A percentile compares a stretch with the other conserved stretches of the same genome.
Conservation (phyloP, 805 yeast species). For the Saturnispora hagleri region DNA sequence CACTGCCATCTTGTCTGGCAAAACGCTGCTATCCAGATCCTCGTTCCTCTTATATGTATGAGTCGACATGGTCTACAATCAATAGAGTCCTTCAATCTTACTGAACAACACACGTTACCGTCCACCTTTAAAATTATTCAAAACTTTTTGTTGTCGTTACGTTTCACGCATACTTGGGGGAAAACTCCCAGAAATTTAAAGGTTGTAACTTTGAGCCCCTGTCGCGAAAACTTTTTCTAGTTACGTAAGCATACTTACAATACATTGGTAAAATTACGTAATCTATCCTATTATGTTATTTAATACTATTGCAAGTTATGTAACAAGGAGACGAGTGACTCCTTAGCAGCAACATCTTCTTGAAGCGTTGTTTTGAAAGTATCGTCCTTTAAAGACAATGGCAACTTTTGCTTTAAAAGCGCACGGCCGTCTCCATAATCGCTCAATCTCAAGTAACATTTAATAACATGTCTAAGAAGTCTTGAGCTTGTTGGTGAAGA, state of each 20-base stretch:
- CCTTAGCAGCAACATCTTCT: slow-evolving; percentile 82
- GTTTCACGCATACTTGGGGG: background rate
- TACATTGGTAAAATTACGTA: background rate
- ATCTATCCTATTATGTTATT: background rate
- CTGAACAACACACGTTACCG: background rate
- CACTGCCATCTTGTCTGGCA: slow-evolving; percentile 94
- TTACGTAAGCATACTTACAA: background rate
- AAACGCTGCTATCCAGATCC: slow-evolving; percentile 53
- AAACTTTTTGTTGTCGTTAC: background rate
- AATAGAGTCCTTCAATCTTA: background rate
- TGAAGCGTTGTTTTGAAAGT: slow-evolving; percentile 70
- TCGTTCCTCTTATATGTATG: slow-evolving; percentile 77
- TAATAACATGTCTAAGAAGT: slow-evolving; percentile 81
- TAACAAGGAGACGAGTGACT: slow-evolving; percentile 77
- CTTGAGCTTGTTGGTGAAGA: slow-evolving; percentile 65
- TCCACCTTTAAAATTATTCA: background rate
- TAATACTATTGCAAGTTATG: slow-evolving; percentile 34
- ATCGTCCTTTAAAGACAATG: slow-evolving; percentile 80
- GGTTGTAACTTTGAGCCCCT: background rate
- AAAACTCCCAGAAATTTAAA: background rate
- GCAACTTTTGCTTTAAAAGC: slow-evolving; percentile 72
- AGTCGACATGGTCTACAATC: slow-evolving; percentile 55
- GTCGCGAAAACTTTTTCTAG: background rate
- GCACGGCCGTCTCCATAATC: slow-evolving; percentile 88
- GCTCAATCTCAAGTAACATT: slow-evolving; percentile 84